Percentiles rank a stretch among this genome's conserved stretches.
Conservation (phyloP, 2,329 filamentous ascomycete genomes). For the Pyricularia grisea region DNA sequence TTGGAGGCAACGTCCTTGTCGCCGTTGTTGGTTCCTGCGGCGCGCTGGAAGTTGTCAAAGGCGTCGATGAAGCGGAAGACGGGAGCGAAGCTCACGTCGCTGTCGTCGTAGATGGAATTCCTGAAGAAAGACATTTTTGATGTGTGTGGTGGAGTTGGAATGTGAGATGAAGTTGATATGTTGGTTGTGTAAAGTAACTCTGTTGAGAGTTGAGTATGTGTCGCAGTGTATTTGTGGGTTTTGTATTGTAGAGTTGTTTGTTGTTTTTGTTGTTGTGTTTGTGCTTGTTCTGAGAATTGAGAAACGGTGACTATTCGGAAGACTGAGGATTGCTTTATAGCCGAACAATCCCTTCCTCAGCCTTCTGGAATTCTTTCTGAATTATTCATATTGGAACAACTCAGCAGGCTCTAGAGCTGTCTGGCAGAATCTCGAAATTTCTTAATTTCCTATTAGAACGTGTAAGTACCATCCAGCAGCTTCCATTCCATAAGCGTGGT, state of each 20-base stretch:
- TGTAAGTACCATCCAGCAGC: background rate
- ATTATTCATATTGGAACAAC: background rate
- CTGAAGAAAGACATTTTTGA: conserved; percentile 53
- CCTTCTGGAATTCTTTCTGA: background rate
- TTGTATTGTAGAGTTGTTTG: background rate
- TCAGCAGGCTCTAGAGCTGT: background rate
- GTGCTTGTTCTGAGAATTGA: background rate
- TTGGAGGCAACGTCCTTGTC: background rate
- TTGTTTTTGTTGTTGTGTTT: background rate
- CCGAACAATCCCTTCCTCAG: background rate
- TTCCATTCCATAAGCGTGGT: background rate
- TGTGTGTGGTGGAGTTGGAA: background rate
- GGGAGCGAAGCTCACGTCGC: conserved; percentile 15
- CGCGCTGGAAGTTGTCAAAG: conserved; percentile 42
- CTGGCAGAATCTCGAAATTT: background rate
- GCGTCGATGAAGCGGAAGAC: conserved; percentile 58
- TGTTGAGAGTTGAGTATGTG: background rate
- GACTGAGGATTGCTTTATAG: background rate
- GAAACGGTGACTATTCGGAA: background rate
- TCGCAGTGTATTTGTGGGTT: background rate
- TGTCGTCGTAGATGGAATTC: conserved; percentile 26
- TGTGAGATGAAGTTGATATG: background rate
- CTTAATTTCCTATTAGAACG: background rate
- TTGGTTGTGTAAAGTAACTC: background rate
- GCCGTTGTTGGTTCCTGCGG: conserved; percentile 1